These are phyloP conservation scores for Zalaria sp. DNA, from an alignment of 2,329 filamentous ascomycete species.

Conservation along the genomic window DNA sequence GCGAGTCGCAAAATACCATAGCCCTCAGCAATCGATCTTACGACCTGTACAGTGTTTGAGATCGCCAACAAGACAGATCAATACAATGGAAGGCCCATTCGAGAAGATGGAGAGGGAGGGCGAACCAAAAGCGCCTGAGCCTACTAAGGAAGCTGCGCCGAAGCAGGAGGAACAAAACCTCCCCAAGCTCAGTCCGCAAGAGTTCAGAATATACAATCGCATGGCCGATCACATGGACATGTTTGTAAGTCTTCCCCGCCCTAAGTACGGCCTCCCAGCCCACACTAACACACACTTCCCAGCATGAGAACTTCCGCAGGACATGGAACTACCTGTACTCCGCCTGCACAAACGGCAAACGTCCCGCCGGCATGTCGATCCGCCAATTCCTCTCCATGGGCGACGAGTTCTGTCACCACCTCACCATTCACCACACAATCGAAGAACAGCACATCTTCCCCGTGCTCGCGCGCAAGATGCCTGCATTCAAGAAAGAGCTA, in stretches of 20 bases:
- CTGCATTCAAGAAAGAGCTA: constrained; percentile 54
- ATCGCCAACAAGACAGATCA: background rate
- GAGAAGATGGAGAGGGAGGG: constrained; percentile 11
- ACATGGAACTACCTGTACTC: constrained; percentile 59
- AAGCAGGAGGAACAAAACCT: constrained; percentile 25
- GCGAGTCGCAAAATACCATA: background rate
- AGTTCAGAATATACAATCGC: constrained; percentile 59
- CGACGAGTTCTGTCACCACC: constrained; percentile 53
- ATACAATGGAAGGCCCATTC: constrained; percentile 10
- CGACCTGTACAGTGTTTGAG: background rate
- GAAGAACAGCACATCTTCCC: constrained; percentile 78
- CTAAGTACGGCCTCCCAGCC: background rate
- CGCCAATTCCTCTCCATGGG: constrained; percentile 54
- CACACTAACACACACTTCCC: background rate
- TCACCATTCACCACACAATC: constrained; percentile 68
- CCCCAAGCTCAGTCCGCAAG: constrained; percentile 49
- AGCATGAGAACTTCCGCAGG: constrained; percentile 66
- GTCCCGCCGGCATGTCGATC: constrained; percentile 50
- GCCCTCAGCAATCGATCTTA: too few relatives aligned
- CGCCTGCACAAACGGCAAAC: constrained; percentile 45
- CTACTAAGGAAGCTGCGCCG: constrained; percentile 8
- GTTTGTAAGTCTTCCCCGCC: constrained; percentile 39
- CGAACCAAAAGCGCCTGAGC: constrained; percentile 9
- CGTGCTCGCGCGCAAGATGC: constrained; percentile 60
- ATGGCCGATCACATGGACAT: constrained; percentile 62